Percentiles rank a stretch among this genome's conserved stretches.
Evolutionary conservation across 2,329 filamentous ascomycete species (phyloP).

Genomic region (Claviceps arundinis): DNA sequence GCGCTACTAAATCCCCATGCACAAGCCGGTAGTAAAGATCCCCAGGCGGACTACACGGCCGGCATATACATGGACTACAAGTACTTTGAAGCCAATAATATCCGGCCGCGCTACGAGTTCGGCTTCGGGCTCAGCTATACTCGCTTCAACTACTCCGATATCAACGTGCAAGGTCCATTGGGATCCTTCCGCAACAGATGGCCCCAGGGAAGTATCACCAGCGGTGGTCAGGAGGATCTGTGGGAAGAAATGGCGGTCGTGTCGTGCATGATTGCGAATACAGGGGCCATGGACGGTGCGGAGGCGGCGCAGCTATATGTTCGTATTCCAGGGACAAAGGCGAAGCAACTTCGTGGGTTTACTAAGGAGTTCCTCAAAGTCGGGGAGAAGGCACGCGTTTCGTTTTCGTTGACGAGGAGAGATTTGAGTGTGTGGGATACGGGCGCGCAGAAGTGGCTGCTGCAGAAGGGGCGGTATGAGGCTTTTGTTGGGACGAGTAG

Average conservation of each 20-base stretch:
- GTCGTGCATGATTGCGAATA: conserved; percentile 27
- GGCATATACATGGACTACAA: conserved; percentile 41
- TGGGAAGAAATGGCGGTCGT: conserved; percentile 32
- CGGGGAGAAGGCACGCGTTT: conserved; percentile 30
- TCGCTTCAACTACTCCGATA: conserved; percentile 32
- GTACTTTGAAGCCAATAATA: conserved; percentile 34
- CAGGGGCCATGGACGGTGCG: conserved; percentile 26
- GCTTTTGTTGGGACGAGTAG: conserved; percentile 36
- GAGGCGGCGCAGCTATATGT: conserved; percentile 38
- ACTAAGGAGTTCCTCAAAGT: conserved; percentile 42
- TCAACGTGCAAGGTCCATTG: conserved; percentile 20
- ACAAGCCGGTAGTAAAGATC: conserved; percentile 36
- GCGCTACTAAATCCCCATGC: conserved; percentile 24
- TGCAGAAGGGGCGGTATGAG: conserved; percentile 31
- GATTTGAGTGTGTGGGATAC: conserved; percentile 57
- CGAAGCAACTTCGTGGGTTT: conserved; percentile 50
- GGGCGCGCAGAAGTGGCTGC: conserved; percentile 44
- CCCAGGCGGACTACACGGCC: conserved; percentile 38
- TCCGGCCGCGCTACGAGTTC: conserved; percentile 40
- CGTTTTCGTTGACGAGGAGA: conserved; percentile 43
- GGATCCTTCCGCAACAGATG: conserved; percentile 17
- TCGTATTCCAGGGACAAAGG: conserved; percentile 32
- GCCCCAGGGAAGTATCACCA: conserved; percentile 25
- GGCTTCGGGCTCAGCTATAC: conserved; percentile 45
- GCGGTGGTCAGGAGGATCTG: conserved; percentile 33